Percentiles rank a stretch among this genome's conserved stretches.
phyloP scores from a whole-genome alignment of 305 asterid species.

The Fraxinus ornus region DNA sequence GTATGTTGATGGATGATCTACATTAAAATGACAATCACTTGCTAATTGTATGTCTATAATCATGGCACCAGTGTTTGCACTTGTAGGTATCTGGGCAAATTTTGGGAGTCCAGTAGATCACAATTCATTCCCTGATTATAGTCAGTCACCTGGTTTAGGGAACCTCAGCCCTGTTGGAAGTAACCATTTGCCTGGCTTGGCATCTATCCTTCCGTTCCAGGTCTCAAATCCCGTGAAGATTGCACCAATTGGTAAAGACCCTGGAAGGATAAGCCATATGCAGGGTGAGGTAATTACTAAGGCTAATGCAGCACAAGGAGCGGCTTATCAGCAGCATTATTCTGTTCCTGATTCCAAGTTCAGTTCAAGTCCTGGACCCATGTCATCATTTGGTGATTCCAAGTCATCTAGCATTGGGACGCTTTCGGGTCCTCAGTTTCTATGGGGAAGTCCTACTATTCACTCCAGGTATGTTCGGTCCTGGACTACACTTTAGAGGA shows the following conservation, averaged over 20 bases:
- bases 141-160: constrained; percentile 50
- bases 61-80: constrained; percentile 4
- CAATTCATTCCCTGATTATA: constrained; percentile 49
- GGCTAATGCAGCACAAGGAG: constrained; percentile 31
- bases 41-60: constrained; percentile 10
- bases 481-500: constrained; percentile 17
- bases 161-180: constrained; percentile 58
- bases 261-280: constrained; percentile 43
- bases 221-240: constrained; percentile 67
- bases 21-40: not conserved
- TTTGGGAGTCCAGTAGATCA: constrained; percentile 83
- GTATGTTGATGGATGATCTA: constrained; percentile 29
- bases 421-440: constrained; percentile 90
- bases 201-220: constrained; percentile 72
- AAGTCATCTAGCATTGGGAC: constrained; percentile 71
- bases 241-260: constrained; percentile 87
- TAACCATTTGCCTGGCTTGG: constrained; percentile 69
- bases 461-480: constrained; percentile 25
- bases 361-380: constrained; percentile 54
- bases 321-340: constrained; percentile 33
- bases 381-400: constrained; percentile 57
- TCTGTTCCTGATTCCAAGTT: constrained; percentile 51
- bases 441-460: constrained; percentile 88
- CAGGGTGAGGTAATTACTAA: constrained; percentile 20
- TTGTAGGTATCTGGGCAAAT: constrained; percentile 76